Percentiles rank a stretch among this genome's conserved stretches.
phyloP scores from a whole-genome alignment of 2,329 filamentous ascomycete species.

The Penicillium sp. region DNA sequence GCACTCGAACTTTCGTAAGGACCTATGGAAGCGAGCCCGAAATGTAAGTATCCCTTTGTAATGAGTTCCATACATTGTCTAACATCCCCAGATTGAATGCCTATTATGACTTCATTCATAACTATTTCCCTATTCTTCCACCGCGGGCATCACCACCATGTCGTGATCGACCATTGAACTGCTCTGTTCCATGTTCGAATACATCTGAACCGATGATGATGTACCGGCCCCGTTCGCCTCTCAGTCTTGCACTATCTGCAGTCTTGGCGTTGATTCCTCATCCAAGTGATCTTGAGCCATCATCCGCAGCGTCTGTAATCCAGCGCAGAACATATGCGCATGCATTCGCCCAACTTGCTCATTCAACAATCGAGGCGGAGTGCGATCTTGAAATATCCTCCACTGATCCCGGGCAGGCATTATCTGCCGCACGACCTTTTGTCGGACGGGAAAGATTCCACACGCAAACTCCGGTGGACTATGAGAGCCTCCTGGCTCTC shows the following conservation, averaged over 20 bases:
- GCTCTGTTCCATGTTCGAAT: constrained; percentile 28
- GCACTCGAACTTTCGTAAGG: constrained; percentile 33
- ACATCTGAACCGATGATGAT: constrained; percentile 31
- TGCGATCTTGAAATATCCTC: constrained; percentile 42
- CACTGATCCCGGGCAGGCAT: constrained; percentile 41
- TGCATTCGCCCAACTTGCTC: constrained; percentile 39
- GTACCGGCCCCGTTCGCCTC: constrained; percentile 42
- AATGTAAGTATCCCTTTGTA: constrained; percentile 31
- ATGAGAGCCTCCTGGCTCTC: constrained; percentile 43
- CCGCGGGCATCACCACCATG: constrained; percentile 32
- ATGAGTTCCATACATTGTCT: constrained; percentile 10
- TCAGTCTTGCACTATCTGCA: constrained; percentile 45
- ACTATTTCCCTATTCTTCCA: constrained; percentile 46
- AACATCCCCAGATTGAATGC: constrained; percentile 39
- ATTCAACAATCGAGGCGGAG: constrained; percentile 41
- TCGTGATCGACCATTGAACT: constrained; percentile 35
- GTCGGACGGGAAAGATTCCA: constrained; percentile 40
- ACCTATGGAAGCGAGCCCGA: constrained; percentile 41
- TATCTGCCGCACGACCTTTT: constrained; percentile 31
- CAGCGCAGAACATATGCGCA: constrained; percentile 42
- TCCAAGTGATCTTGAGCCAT: constrained; percentile 38
- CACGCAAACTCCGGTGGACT: constrained; percentile 38
- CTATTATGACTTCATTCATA: constrained; percentile 47
- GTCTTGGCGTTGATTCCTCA: constrained; percentile 45
- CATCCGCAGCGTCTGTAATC: constrained; percentile 33